These are phyloP conservation scores for Heterobasidion annosum DNA, from an alignment of 1,284 basidiomycete species.

Conservation along the genomic window DNA sequence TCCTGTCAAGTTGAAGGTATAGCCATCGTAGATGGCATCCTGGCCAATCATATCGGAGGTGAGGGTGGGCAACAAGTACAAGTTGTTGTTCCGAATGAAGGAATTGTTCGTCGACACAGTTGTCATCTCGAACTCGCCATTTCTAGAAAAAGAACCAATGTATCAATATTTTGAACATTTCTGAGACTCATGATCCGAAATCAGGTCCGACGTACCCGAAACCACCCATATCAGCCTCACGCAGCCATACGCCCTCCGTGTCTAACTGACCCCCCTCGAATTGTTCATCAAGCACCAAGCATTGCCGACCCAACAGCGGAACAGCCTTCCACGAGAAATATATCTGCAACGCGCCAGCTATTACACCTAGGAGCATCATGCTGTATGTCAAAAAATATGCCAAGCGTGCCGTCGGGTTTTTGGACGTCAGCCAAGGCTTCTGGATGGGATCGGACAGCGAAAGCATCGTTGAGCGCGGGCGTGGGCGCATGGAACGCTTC, in stretches of 20 bases:
- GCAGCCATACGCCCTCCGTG: conserved; percentile 57
- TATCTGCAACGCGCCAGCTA: conserved; percentile 39
- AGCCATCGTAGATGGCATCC: conserved; percentile 52
- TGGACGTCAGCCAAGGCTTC: conserved; percentile 66
- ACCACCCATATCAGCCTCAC: conserved; percentile 79
- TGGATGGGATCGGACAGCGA: conserved; percentile 39
- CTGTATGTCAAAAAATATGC: conserved; percentile 64
- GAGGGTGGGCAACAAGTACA: conserved; percentile 81
- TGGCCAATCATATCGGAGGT: conserved; percentile 67
- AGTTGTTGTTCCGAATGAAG: conserved; percentile 64
- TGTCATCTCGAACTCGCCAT: conserved; percentile 85
- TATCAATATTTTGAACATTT: background rate
- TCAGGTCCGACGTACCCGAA: conserved; percentile 52
- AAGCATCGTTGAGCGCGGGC: background rate
- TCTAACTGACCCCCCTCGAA: conserved; percentile 60
- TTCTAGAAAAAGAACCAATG: conserved; percentile 29
- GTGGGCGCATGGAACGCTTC: conserved; percentile 11
- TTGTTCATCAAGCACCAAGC: conserved; percentile 71
- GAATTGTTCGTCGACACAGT: conserved; percentile 72
- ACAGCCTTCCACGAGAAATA: conserved; percentile 49
- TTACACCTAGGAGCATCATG: conserved; percentile 42
- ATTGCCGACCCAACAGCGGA: conserved; percentile 31
- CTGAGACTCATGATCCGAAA: no score
- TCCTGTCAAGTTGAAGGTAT: conserved; percentile 74
- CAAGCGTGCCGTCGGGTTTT: conserved; percentile 51